Conservation (phyloP, 495 filamentous ascomycete genomes). For the Lepidopterella palustris region DNA sequence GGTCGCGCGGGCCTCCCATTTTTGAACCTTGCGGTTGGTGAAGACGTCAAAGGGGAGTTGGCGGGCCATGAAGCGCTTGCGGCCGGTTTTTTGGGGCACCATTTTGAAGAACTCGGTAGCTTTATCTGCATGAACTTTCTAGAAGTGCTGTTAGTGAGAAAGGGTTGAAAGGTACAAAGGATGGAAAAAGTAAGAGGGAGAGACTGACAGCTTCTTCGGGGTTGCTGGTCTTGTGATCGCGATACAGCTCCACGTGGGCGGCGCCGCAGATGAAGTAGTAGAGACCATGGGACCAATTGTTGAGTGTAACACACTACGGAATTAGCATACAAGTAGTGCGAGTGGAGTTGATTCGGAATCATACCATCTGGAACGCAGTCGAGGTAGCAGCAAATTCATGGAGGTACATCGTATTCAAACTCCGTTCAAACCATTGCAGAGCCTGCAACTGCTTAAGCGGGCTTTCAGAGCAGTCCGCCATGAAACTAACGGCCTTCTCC, state of each 20-base stretch:
- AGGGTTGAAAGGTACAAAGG: not conserved
- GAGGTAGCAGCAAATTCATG: slow-evolving; percentile 67
- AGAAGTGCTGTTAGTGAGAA: not conserved
- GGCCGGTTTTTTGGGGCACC: slow-evolving; percentile 69
- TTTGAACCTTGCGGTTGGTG: slow-evolving; percentile 73
- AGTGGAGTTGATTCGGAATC: not conserved
- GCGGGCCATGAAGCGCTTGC: slow-evolving; percentile 82
- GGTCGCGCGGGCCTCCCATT: slow-evolving; percentile 80
- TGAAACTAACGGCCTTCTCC: slow-evolving; percentile 58
- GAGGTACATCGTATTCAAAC: slow-evolving; percentile 69
- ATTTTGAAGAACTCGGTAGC: slow-evolving; percentile 65
- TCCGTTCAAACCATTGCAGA: slow-evolving; percentile 76
- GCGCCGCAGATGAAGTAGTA: slow-evolving; percentile 86
- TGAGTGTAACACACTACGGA: slow-evolving; percentile 64
- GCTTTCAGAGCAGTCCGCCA: slow-evolving; percentile 51
- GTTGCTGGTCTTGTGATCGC: slow-evolving; percentile 49
- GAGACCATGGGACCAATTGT: slow-evolving; percentile 82
- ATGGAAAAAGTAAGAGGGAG: not conserved
- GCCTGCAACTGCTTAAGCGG: slow-evolving; percentile 81
- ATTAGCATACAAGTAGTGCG: not conserved
- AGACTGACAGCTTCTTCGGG: slow-evolving; percentile 40
- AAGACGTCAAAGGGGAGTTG: slow-evolving; percentile 89
- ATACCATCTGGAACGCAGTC: slow-evolving; percentile 51
- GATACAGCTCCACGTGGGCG: slow-evolving; percentile 72
- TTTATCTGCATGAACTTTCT: slow-evolving; percentile 48